Evolutionary conservation across 176 grass and related monocot genomes (phyloP).

Genomic region (Cocos nucifera): DNA sequence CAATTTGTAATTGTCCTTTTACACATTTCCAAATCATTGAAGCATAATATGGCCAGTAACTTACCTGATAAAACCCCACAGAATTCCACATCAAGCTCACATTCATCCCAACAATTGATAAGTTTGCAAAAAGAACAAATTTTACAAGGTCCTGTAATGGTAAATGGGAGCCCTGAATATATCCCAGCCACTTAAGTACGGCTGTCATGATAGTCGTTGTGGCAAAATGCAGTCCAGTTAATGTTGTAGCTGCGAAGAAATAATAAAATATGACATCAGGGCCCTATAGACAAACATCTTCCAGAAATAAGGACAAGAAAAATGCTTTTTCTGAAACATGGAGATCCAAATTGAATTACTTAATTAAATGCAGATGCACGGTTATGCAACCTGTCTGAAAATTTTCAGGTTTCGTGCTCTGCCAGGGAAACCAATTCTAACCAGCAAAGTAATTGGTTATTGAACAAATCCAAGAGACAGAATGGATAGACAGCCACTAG

Average conservation of each 20-base stretch:
- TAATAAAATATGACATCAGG: conserved; percentile 7
- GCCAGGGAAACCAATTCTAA: too few species aligned
- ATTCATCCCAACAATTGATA: conserved; percentile 57
- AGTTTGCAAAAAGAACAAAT: conserved; percentile 47
- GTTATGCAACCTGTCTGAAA: too few species aligned
- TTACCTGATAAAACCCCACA: conserved; percentile 60
- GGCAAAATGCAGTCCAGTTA: conserved; percentile 52
- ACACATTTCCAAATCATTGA: too few species aligned
- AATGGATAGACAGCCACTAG: too few species aligned
- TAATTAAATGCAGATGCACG: too few species aligned
- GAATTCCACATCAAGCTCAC: conserved; percentile 62
- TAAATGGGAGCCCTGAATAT: conserved; percentile 43
- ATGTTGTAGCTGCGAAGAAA: conserved; percentile 38
- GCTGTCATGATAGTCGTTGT: conserved; percentile 39
- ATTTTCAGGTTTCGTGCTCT: too few species aligned
- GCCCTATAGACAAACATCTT: neutral
- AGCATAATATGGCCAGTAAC: neutral
- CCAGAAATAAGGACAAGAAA: too few species aligned
- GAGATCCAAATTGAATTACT: too few species aligned
- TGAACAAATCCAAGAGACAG: too few species aligned
- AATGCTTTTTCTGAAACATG: too few species aligned
- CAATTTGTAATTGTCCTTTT: too few species aligned
- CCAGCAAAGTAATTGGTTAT: too few species aligned
- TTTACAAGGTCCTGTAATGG: conserved; percentile 36
- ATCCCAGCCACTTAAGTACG: conserved; percentile 41